Percentiles rank a stretch among this genome's conserved stretches.
Conservation (phyloP, 2,329 filamentous ascomycete species). For the Aspergillus udagawae region DNA sequence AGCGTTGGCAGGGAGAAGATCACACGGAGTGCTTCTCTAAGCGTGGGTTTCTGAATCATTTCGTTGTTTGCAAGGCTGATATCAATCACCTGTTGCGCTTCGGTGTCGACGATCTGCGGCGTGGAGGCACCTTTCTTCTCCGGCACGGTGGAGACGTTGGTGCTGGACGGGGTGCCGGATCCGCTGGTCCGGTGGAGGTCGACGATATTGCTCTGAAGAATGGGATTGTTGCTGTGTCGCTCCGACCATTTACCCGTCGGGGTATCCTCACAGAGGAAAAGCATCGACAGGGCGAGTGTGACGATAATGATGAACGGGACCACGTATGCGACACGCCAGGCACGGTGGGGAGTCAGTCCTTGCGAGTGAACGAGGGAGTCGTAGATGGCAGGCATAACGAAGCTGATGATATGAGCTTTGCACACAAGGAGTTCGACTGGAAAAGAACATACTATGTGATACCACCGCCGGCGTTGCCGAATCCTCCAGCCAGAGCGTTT, state of each 20-base stretch:
- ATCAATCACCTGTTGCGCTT: slow-evolving; percentile 32
- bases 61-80: too few species aligned
- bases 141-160: slow-evolving; percentile 11
- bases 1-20: slow-evolving; percentile 58
- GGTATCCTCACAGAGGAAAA: slow-evolving; percentile 74
- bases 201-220: slow-evolving; percentile 22
- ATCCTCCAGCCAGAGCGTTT: slow-evolving; percentile 78
- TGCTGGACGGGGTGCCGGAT: slow-evolving; percentile 22
- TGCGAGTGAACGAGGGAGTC: slow-evolving; percentile 64
- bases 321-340: slow-evolving; percentile 82
- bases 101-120: slow-evolving; percentile 20
- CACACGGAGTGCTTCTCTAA: slow-evolving; percentile 60
- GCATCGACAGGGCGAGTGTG: slow-evolving; percentile 59
- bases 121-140: slow-evolving; percentile 32
- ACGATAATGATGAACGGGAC: slow-evolving; percentile 77
- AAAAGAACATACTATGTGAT: slow-evolving; percentile 74
- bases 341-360: slow-evolving; percentile 61
- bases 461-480: slow-evolving; percentile 83
- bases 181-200: slow-evolving; percentile 23
- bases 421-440: too few species aligned
- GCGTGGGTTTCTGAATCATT: slow-evolving; percentile 50
- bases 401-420: slow-evolving; percentile 37
- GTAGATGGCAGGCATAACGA: slow-evolving; percentile 87
- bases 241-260: slow-evolving; percentile 79
- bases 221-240: slow-evolving; percentile 48